These are phyloP conservation scores for Brettanomyces sp. DNA, from an alignment of 805 yeast species.

Conservation along the genomic window DNA sequence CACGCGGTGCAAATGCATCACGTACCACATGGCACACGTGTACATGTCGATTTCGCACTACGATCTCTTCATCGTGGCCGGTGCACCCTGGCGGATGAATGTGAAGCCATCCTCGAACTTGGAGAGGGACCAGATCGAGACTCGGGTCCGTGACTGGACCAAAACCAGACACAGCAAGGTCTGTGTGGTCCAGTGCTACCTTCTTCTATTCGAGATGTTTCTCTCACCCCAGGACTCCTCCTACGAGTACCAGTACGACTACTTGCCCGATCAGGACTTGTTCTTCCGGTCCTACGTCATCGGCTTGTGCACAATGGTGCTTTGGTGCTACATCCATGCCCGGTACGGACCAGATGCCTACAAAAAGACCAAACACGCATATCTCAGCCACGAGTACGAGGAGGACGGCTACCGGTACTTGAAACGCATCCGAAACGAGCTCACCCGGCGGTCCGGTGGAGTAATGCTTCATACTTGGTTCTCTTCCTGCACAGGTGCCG, in stretches of 20 bases:
- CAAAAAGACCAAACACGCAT: background rate
- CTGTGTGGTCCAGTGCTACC: slow-evolving; percentile 51
- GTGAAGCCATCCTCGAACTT: slow-evolving; percentile 47
- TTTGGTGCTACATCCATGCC: slow-evolving; percentile 46
- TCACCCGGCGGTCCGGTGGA: slow-evolving; percentile 26
- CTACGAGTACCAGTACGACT: slow-evolving; percentile 33
- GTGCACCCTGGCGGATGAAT: slow-evolving; percentile 75
- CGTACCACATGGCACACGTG: slow-evolving; percentile 67
- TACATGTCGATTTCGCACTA: slow-evolving; percentile 64
- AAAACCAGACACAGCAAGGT: slow-evolving; percentile 37
- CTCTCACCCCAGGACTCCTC: slow-evolving; percentile 40
- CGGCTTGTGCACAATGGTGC: slow-evolving; percentile 31
- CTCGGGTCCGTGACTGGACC: slow-evolving; percentile 46
- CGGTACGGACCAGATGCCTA: slow-evolving; percentile 17
- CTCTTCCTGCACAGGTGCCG: slow-evolving; percentile 23
- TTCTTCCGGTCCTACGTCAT: slow-evolving; percentile 34
- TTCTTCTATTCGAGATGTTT: slow-evolving; percentile 54
- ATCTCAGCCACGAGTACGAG: slow-evolving; percentile 5
- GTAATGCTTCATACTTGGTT: slow-evolving; percentile 25
- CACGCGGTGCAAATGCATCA: slow-evolving; percentile 52
- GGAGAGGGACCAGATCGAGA: slow-evolving; percentile 36
- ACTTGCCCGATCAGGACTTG: slow-evolving; percentile 45
- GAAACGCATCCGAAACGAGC: slow-evolving; percentile 36
- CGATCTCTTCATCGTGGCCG: slow-evolving; percentile 71
- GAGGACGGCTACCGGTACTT: slow-evolving; percentile 46